Base-by-base conservation (phyloP, 2,329 filamentous ascomycete species). In the Orbilia quercus region DNA sequence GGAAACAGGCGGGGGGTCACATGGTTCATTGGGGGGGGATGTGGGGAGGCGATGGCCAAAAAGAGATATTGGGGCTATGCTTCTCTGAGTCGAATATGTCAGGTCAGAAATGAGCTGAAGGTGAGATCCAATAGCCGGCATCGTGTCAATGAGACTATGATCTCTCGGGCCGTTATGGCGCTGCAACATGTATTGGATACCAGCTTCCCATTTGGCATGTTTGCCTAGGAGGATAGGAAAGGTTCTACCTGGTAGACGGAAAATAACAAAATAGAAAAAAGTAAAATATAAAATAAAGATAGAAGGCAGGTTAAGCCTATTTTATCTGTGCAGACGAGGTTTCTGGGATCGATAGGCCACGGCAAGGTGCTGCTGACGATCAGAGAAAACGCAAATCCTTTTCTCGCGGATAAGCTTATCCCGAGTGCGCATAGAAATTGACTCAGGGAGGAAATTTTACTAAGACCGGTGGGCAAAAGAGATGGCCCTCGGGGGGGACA, bases 91-190 rank as follows among this genome's bases (percentile, higher is more conserved):
- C 47, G 59, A 44, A 65, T 58, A 58, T 72, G 67, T 72, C 67
- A 72, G 67, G 67, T 72, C 67, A 72, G 67, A 72, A 65, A 72
- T 72, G 67, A 72, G 58, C 67, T 63, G 51, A 72, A 64, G 67
- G 67, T n/a, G n/a, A n/a, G 67, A 65, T 48, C 67, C 67, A 72
- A 72, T 72, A 57, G 50, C 45, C 28, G 55, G 31, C 45, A 44
- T n/a, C 38, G 55, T 50, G 44, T 62, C 31, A 48, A 45, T 3
- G 40, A 57, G 22, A 57, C 47, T 38, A 42, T 14, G 34, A 6
- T 44, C 18, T 47, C 51, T 58, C 67, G 67, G 67, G 59, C 67
- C 67, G 67, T 72, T 72, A 72, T 51, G 67, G 59, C 36, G 44
- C 55, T 42, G 51, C 53, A 57, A n/a, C 23, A 67, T 53, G 63